Evolutionary conservation across 2,329 filamentous ascomycete species (phyloP).

Genomic region (Fusarium zealandicum): DNA sequence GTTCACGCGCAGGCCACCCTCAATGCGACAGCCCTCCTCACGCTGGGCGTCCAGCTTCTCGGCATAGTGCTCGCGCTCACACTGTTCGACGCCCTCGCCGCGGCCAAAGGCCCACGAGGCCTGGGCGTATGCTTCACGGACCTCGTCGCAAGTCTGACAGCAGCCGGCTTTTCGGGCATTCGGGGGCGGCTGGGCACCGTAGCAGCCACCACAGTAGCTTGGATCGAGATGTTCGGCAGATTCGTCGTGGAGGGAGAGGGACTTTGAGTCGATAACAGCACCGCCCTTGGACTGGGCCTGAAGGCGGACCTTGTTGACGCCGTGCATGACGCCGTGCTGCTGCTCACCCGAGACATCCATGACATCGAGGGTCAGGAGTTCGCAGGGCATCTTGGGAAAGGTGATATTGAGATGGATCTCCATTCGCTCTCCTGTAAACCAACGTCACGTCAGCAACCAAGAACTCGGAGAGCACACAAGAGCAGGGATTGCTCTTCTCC

Average conservation of each 20-base stretch:
- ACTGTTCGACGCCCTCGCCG: conserved; percentile 93
- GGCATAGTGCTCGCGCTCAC: conserved; percentile 90
- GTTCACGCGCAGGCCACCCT: conserved; percentile 92
- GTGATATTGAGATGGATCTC: conserved; percentile 98
- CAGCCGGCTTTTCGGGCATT: conserved; percentile 83
- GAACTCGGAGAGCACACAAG: neutral
- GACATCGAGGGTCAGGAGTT: conserved; percentile 93
- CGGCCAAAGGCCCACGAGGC: conserved; percentile 93
- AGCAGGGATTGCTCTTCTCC: neutral
- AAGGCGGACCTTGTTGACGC: conserved; percentile 89
- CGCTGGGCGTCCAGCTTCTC: conserved; percentile 88
- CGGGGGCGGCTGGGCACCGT: conserved; percentile 78
- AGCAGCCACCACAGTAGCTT: conserved; percentile 91
- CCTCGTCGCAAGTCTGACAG: conserved; percentile 97
- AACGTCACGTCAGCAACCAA: conserved; percentile 34
- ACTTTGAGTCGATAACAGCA: conserved; percentile 73
- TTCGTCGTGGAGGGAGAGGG: conserved; percentile 71
- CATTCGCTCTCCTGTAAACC: conserved; percentile 84
- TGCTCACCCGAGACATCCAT: conserved; percentile 99
- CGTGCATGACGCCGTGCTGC: conserved; percentile 92
- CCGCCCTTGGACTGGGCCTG: conserved; percentile 76
- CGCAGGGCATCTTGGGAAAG: conserved; percentile 92
- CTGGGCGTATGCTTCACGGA: conserved; percentile 89
- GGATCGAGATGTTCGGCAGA: conserved; percentile 82
- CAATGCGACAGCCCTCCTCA: conserved; percentile 91